Evolutionary conservation across 768 basidiomycete genomes (phyloP).

Genomic region (Albatrellus ellisii): DNA sequence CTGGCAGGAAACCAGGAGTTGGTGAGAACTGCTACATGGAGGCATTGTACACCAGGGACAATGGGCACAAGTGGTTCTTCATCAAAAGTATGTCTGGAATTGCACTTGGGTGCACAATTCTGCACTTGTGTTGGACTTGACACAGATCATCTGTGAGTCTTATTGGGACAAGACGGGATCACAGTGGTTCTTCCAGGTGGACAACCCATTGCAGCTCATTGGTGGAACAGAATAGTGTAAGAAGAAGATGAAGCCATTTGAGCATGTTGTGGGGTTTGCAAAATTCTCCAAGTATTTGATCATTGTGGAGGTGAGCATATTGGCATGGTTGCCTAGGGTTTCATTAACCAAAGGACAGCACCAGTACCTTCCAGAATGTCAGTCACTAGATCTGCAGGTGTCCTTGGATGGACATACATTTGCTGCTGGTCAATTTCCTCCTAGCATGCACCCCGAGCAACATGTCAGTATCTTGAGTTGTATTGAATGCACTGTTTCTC

Average conservation of each 20-base stretch:
- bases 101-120: conserved; percentile 87
- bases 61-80: no score
- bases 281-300: conserved; percentile 96
- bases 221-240: conserved; percentile 62
- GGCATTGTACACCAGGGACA: conserved; percentile 60
- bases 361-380: conserved; percentile 38
- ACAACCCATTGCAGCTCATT: conserved; percentile 67
- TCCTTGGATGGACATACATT: conserved; percentile 85
- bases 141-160: conserved; percentile 87
- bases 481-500: not conserved
- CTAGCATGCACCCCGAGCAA: conserved; percentile 78
- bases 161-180: conserved; percentile 71
- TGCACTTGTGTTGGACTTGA: conserved; percentile 66
- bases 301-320: conserved; percentile 68
- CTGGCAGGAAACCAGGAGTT: conserved; percentile 62
- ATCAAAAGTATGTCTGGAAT: conserved; percentile 76
- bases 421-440: conserved; percentile 81
- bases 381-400: conserved; percentile 73
- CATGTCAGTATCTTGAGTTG: conserved; percentile 40
- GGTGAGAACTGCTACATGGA: conserved; percentile 52
- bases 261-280: conserved; percentile 85
- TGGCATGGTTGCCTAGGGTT: no score
- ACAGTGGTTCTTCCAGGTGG: conserved; percentile 42
- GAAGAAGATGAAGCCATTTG: conserved; percentile 66
- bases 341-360: no score